Percentiles rank a stretch among this genome's conserved stretches.
Conservation (phyloP, 768 basidiomycete genomes). For the Boletus tylopilopsis region DNA sequence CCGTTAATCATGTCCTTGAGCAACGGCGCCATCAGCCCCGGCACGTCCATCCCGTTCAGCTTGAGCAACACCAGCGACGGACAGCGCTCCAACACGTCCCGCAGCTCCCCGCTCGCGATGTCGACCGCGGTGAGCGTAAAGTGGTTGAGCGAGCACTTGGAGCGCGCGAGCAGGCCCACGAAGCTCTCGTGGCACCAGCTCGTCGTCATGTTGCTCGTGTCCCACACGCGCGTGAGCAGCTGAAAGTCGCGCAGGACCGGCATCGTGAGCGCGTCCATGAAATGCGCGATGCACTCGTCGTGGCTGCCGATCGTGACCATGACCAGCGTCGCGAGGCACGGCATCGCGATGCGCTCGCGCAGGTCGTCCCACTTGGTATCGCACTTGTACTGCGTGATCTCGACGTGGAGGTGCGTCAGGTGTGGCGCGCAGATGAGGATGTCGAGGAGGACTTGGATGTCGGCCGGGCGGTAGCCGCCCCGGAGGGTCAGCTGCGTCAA, state of each 20-base stretch:
- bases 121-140: constrained; percentile 27
- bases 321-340: constrained; percentile 28
- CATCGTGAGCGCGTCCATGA: constrained; percentile 24
- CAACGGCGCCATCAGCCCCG: constrained; percentile 17
- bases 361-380: constrained; percentile 26
- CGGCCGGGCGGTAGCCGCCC: constrained; percentile 27
- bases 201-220: constrained; percentile 27
- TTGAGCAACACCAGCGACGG: constrained; percentile 29
- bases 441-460: constrained; percentile 23
- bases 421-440: constrained; percentile 26
- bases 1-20: constrained; percentile 25
- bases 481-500: constrained; percentile 31
- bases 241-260: constrained; percentile 28
- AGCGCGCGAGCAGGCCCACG: constrained; percentile 23
- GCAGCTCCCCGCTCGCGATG: constrained; percentile 19
- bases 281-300: constrained; percentile 25
- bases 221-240: constrained; percentile 32
- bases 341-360: constrained; percentile 25
- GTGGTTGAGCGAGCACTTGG: constrained; percentile 28
- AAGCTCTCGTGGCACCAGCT: constrained; percentile 30
- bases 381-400: constrained; percentile 29
- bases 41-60: constrained; percentile 26
- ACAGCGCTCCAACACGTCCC: constrained; percentile 26
- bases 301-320: constrained; percentile 29
- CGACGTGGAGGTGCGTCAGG: constrained; percentile 28